A percentile compares a stretch with the other conserved stretches of the same genome.
Evolutionary conservation across 192 early-diverging fungal species (phyloP).

Genomic region (Haplosporangium gracile): DNA sequence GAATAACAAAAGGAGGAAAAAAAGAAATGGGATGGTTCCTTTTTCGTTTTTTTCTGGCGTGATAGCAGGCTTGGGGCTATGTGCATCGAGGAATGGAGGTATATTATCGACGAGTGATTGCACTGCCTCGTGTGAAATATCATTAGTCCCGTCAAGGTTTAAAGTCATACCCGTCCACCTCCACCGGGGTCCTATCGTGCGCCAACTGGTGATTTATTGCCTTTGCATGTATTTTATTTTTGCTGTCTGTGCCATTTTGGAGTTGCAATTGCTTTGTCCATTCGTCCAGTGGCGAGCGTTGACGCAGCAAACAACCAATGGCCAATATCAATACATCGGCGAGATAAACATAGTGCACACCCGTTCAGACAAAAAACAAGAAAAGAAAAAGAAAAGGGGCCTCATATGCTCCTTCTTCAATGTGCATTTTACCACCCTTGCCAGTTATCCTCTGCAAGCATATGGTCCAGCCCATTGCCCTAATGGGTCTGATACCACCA

Average conservation of each 20-base stretch:
- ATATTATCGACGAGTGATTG: background rate
- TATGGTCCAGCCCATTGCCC: background rate
- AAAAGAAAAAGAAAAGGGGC: background rate
- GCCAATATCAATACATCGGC: background rate
- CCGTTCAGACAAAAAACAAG: too few species aligned
- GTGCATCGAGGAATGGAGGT: background rate
- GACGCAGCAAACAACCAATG: background rate
- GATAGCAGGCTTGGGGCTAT: background rate
- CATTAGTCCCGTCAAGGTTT: background rate
- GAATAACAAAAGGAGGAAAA: background rate
- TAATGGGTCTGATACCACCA: background rate
- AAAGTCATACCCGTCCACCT: background rate
- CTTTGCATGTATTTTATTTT: background rate
- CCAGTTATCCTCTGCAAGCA: background rate
- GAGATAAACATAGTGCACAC: background rate
- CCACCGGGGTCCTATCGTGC: background rate
- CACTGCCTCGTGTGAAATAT: background rate
- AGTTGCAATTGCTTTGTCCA: background rate
- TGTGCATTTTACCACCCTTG: too few species aligned
- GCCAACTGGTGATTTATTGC: background rate
- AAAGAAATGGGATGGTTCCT: background rate
- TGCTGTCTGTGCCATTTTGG: conserved; percentile 3
- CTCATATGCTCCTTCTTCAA: background rate
- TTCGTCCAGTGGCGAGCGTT: background rate
- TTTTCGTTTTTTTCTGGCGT: background rate